phyloP scores from a whole-genome alignment of 1,284 basidiomycete species.

The Sanghuangporus weigelae region DNA sequence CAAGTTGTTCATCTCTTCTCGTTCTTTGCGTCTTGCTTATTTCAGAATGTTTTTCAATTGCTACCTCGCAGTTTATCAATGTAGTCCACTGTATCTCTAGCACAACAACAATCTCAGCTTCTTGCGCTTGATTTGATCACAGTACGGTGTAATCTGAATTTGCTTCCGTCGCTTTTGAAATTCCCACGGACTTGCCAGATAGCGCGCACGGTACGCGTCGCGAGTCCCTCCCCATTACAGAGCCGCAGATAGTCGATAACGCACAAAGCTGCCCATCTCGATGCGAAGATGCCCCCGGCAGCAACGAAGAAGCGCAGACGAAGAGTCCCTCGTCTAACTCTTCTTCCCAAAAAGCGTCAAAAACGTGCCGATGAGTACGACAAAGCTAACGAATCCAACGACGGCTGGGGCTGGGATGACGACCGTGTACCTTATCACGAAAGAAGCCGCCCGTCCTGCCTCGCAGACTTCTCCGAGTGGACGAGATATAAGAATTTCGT shows the following conservation, averaged over 20 bases:
- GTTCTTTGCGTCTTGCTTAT: background rate
- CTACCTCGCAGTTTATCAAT: too few species aligned
- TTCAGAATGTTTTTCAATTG: background rate
- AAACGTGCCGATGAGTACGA: background rate
- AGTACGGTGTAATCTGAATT: background rate
- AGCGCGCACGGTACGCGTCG: background rate
- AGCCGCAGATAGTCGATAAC: too few species aligned
- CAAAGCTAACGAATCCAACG: background rate
- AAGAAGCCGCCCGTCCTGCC: background rate
- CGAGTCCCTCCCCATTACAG: too few species aligned
- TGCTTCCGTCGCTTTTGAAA: background rate
- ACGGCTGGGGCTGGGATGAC: background rate
- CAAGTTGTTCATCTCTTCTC: background rate
- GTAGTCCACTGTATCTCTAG: background rate
- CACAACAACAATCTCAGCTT: background rate
- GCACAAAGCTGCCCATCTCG: too few species aligned
- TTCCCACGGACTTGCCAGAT: background rate
- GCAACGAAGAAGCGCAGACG: background rate
- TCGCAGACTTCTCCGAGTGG: background rate
- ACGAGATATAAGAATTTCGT: background rate
- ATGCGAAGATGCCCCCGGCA: background rate
- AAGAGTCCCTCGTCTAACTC: background rate
- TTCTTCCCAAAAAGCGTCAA: background rate
- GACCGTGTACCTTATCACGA: too few species aligned
- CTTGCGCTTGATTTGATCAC: too few species aligned